Conservation (phyloP, 164 flowering plant genomes). For the Macadamia integrifolia region DNA sequence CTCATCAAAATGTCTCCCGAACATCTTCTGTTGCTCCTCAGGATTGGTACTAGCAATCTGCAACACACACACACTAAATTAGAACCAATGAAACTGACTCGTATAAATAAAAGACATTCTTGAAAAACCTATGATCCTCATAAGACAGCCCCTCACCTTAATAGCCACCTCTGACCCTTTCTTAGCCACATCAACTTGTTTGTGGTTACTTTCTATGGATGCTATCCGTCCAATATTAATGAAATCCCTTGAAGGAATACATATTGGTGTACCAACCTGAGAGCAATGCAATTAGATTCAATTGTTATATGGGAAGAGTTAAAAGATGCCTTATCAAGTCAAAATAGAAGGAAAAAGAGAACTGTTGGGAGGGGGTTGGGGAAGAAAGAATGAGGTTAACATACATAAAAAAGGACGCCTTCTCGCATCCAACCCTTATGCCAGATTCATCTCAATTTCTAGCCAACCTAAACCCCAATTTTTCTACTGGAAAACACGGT, state of each 20-base stretch:
- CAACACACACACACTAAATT: not conserved
- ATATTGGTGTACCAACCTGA: conserved; percentile 91
- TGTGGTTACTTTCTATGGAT: conserved; percentile 82
- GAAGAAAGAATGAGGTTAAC: too few relatives aligned
- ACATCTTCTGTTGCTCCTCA: conserved; percentile 92
- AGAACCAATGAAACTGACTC: not conserved
- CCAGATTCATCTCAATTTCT: too few relatives aligned
- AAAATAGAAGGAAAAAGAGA: too few relatives aligned
- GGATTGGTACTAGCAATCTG: conserved; percentile 65
- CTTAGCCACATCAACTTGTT: conserved; percentile 79
- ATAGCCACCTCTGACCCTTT: conserved; percentile 91
- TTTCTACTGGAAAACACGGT: too few relatives aligned
- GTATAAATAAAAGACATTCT: not conserved
- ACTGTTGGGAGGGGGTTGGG: too few relatives aligned
- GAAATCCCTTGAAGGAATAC: conserved; percentile 70
- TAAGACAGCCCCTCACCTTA: conserved; percentile 50
- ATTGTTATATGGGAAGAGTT: too few relatives aligned
- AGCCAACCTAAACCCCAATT: too few relatives aligned
- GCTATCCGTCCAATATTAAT: conserved; percentile 83
- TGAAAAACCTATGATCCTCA: not conserved
- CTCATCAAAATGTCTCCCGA: conserved; percentile 82
- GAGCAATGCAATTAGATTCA: conserved; percentile 2
- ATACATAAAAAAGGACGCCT: too few relatives aligned
- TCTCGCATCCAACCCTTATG: too few relatives aligned
- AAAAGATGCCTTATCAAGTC: too few relatives aligned